These are phyloP conservation scores for Suillus weaverae DNA, from an alignment of 768 basidiomycete genomes.

Conservation along the genomic window DNA sequence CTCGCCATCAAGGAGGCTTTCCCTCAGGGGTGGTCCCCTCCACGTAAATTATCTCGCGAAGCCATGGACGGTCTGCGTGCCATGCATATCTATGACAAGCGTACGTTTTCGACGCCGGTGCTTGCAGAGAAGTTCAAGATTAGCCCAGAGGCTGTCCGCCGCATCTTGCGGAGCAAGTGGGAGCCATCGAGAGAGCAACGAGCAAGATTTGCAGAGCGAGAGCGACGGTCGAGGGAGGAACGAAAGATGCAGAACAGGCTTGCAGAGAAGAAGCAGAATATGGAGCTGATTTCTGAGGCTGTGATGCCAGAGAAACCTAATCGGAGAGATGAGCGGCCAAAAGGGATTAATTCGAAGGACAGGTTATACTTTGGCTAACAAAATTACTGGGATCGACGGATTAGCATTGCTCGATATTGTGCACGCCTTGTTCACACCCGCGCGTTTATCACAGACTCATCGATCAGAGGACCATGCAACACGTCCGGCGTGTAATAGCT, in stretches of 20 bases:
- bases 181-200: constrained; percentile 56
- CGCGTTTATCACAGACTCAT: background rate
- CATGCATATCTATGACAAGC: constrained; percentile 63
- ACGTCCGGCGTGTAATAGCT: background rate
- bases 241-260: constrained; percentile 38
- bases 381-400: constrained; percentile 6
- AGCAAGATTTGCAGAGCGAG: constrained; percentile 47
- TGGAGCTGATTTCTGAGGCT: constrained; percentile 34
- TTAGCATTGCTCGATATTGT: background rate
- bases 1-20: constrained; percentile 51
- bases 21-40: constrained; percentile 74
- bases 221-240: constrained; percentile 46
- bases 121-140: constrained; percentile 79
- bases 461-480: background rate
- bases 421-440: background rate
- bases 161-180: constrained; percentile 80
- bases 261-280: constrained; percentile 41
- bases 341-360: constrained; percentile 33
- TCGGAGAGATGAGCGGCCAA: constrained; percentile 15
- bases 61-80: constrained; percentile 81
- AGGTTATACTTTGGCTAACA: constrained; percentile 44
- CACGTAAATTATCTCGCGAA: constrained; percentile 75
- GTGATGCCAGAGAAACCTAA: constrained; percentile 13
- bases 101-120: constrained; percentile 59
- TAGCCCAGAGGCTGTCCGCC: constrained; percentile 76